Evolutionary conservation across 305 asterid species (phyloP).

Genomic region (Fraxinus nigra): DNA sequence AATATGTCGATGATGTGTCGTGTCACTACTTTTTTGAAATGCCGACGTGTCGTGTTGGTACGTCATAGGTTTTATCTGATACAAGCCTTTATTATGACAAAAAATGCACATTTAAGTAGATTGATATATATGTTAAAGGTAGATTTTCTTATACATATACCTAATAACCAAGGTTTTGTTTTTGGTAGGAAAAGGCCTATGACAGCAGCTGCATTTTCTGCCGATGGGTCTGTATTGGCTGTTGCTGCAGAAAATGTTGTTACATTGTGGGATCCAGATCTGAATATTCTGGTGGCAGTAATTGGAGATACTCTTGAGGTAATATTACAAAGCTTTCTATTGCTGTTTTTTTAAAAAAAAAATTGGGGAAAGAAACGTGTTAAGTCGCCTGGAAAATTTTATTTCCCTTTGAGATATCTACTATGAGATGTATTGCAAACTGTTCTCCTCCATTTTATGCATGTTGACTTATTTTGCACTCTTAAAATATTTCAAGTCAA

Average conservation of each 20-base stretch:
- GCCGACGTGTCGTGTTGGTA: too few species aligned
- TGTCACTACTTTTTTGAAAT: too few species aligned
- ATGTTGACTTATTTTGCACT: background rate
- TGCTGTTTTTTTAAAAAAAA: background rate
- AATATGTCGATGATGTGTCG: too few species aligned
- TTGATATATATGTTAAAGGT: background rate
- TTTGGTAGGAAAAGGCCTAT: conserved; percentile 76
- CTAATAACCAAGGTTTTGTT: conserved; percentile 16
- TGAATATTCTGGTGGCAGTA: conserved; percentile 69
- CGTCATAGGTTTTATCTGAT: background rate
- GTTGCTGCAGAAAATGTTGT: conserved; percentile 83
- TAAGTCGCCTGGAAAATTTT: background rate
- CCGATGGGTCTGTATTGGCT: conserved; percentile 90
- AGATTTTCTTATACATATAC: background rate
- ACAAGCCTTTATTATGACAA: background rate
- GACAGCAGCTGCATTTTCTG: conserved; percentile 78
- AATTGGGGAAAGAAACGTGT: background rate
- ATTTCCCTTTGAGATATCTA: background rate
- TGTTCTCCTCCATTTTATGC: background rate
- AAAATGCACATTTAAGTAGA: background rate
- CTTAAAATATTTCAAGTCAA: background rate
- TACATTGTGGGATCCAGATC: conserved; percentile 93
- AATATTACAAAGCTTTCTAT: conserved; percentile 16
- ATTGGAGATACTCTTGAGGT: conserved; percentile 85
- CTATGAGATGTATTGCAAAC: background rate